Base-by-base conservation (phyloP, 1,284 basidiomycete species). In the Naganishia sp. region DNA sequence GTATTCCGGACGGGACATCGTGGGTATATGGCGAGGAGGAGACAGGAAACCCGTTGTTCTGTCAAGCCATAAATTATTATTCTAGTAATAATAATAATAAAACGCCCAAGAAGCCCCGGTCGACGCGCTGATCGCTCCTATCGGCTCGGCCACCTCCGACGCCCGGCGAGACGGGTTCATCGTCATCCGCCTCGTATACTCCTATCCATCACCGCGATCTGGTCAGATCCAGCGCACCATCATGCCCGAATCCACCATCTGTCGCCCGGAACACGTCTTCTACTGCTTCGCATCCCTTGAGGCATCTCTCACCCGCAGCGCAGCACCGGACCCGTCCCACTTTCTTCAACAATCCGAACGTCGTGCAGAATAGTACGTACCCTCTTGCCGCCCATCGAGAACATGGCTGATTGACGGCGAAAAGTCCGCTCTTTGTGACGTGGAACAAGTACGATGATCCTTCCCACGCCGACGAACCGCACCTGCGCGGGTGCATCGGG, bases 401-500 rank as follows among this genome's bases (percentile, higher is more conserved):
- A 9, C n/a, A n/a, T 6, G 28, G 28, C 4, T 47, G 45, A 54
- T 55, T 23, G 25, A 6, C 42, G 10, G 6, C 57, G 25, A 39
- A 41, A 46, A 94, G 93, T 78, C 93, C 94, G 7, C 83, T 99
- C 65, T 99, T 99, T 79, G 92, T 99, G 42, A 98, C 95, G 2
- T 99, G 95, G 94, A 94, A 93, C 81, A 90, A 72, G 21, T 68
- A 65, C 43, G 46, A 32, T 13, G 35, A 32, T 21, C 31, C 50
- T 5, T 49, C 43, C 2, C 45, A 67, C 0, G 67, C 72, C 35
- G 67, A 67, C 67, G 79, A 85, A 28, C 83, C 86, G 45, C 82
- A 86, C 54, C 82, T 99, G 68, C 83, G 95, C 67, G 95, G 95
- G 28, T 99, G 95, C 80, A 98, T 99, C 72, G 95, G 95, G 73